Evolutionary conservation across 129 eudicot genomes (phyloP), one percentile per base, ranked within the genome.

Genomic region (Gnaphalium uliginosum): DNA sequence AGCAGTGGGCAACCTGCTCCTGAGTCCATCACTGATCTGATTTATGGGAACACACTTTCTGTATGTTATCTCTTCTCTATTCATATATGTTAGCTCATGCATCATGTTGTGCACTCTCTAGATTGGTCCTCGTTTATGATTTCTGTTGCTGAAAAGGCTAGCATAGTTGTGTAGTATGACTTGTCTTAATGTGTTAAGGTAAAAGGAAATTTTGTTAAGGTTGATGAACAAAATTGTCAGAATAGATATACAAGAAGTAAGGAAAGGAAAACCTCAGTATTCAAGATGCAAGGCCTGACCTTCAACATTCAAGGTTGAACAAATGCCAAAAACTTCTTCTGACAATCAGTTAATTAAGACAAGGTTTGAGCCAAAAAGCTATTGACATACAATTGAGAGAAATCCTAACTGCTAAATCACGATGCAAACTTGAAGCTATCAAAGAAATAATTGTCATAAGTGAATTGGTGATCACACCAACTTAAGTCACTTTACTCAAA

Each of bases 1-100:
- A 91, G 96, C 92, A 95, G 99, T 69, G 99, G 99, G 71, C 99
- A 95, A 83, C 99, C 99, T 76, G 99, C 99, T 59, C 97, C 99
- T 0, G 99, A 95, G 77, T 91, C 97, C 64, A 95, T 95, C 68
- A 95, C 99, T 50, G 97, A 95, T 81, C 21, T 64, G 41, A 64
- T 64, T 64, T 64, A 64, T 29, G 69, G 69, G 69, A 64, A 64
- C 69, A 64, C 69, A 30, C 69, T 64, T 64, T 64, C 69, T 27
- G 69, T 64, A 64, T 64, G 69, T 26, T 64, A 64, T 57, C 79
- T 57, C 25, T 71, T 27, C 64, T 80, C 18, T 73, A 27, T 22
- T 8, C 64, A 4, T 30, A 6, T 75, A 60, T 60, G 33, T 75
- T 25, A 41, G 41, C 41, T 61, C 11, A 15, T 71, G 48, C 27